Percentiles rank a stretch among this genome's conserved stretches.
Conservation (phyloP, 148 eudicot species). For the Mesembryanthemum crystallinum region DNA sequence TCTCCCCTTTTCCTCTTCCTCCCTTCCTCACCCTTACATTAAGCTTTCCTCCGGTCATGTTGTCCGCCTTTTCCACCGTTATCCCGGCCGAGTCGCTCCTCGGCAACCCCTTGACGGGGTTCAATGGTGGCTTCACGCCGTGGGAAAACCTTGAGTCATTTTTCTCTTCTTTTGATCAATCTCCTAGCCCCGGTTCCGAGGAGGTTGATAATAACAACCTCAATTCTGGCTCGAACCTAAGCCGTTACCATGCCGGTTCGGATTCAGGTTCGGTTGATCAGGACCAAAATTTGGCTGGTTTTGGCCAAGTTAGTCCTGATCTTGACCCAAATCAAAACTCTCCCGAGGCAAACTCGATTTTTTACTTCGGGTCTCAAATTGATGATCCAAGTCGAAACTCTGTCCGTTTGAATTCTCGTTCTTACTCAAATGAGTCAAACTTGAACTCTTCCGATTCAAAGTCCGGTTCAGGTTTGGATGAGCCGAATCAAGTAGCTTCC, state of each 20-base stretch:
- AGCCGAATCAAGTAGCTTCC: conserved; percentile 7
- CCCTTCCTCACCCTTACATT: conserved; percentile 34
- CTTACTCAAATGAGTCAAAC: conserved; percentile 11
- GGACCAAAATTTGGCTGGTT: conserved; percentile 2
- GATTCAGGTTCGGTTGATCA: conserved; percentile 20
- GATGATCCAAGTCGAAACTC: conserved; percentile 19
- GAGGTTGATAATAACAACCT: background rate
- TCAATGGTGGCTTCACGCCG: conserved; percentile 31
- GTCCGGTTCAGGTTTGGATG: conserved; percentile 28
- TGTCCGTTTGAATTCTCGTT: background rate
- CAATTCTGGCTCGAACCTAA: background rate
- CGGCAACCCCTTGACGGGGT: conserved; percentile 19
- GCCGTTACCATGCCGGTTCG: conserved; percentile 18
- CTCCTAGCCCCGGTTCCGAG: background rate
- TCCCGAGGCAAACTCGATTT: conserved; percentile 11
- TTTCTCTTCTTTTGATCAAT: conserved; percentile 23
- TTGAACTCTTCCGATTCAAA: conserved; percentile 13
- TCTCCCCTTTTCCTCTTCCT: conserved; percentile 63
- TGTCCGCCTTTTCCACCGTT: conserved; percentile 39
- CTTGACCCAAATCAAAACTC: conserved; percentile 23
- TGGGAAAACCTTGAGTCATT: conserved; percentile 42
- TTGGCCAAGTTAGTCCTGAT: conserved; percentile 6
- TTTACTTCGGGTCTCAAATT: conserved; percentile 15
- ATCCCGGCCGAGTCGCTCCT: conserved; percentile 28
- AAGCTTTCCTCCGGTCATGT: conserved; percentile 43